Percentiles rank a stretch among this genome's conserved stretches.
phyloP scores from a whole-genome alignment of 2,329 filamentous ascomycete genomes.

The Calonectria fujianensis region DNA sequence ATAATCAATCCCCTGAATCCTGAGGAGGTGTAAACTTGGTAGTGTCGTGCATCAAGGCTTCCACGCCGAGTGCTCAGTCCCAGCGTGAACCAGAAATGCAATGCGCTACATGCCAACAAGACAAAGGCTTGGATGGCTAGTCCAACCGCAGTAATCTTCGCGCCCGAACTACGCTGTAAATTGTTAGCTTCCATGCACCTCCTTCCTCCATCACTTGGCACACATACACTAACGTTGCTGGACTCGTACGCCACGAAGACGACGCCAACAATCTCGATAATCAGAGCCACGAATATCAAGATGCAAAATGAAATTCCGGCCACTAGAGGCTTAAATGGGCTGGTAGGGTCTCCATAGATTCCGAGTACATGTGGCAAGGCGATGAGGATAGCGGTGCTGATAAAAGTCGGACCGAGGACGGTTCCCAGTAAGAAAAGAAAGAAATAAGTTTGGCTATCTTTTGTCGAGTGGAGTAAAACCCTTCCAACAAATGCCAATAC shows the following conservation, averaged over 20 bases:
- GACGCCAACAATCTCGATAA: constrained; percentile 64
- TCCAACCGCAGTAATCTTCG: constrained; percentile 65
- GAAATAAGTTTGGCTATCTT: constrained; percentile 62
- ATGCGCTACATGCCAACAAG: constrained; percentile 62
- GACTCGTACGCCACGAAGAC: constrained; percentile 62
- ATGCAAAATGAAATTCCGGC: constrained; percentile 59
- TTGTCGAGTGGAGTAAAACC: constrained; percentile 62
- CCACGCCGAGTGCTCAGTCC: constrained; percentile 62
- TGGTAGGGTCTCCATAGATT: constrained; percentile 67
- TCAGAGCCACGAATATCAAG: constrained; percentile 59
- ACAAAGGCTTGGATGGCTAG: constrained; percentile 66
- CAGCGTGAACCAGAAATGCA: constrained; percentile 64
- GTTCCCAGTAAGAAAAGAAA: constrained; percentile 68
- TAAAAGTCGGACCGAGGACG: constrained; percentile 67
- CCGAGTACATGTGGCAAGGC: constrained; percentile 67
- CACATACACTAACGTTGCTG: constrained; percentile 60
- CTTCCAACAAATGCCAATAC: constrained; percentile 68
- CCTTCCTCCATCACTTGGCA: not conserved
- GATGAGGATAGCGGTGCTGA: constrained; percentile 66
- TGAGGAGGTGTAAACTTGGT: constrained; percentile 63
- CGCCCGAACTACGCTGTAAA: constrained; percentile 57
- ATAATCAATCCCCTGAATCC: constrained; percentile 67
- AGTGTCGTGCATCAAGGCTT: constrained; percentile 62
- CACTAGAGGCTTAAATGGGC: constrained; percentile 60
- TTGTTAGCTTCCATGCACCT: constrained; percentile 42